Evolutionary conservation across 257 asterid genomes (phyloP), one percentile per base, ranked within the genome.

Genomic region (Plectranthus barbatus): DNA sequence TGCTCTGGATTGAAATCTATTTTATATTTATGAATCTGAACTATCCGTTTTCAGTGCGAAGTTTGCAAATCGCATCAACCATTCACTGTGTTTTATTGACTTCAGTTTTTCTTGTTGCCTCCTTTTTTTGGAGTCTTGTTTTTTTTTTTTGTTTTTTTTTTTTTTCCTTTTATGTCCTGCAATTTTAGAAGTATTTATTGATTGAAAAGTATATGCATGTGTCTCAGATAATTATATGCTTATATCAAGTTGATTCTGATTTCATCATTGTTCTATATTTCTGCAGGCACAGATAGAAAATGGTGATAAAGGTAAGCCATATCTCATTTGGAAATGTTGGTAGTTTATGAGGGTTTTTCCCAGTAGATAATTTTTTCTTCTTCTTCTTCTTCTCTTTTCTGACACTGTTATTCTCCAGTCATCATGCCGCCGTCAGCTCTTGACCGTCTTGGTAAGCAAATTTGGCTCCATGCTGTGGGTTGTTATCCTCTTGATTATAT

Each of bases 351-450:
- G 61, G 20, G 7, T 50, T 68, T 48, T 9, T 5, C 21, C 36
- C 42, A 47, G n/a, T 60, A 26, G 24, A 41, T 47, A 19, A 34
- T 24, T 1, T 68, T 74, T 81, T 26, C 72, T 49, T 33, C 45
- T 26, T 26, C 31, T 83, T 44, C 74, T 56, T 26, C 60, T 67
- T 20, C 59, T 26, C 60, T 67, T 20, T 50, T 44, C 29, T 50
- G 18, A 18, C 34, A 15, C 13, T 55, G 12, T 73, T 34, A 41
- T 64, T 33, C 50, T 39, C 49, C 88, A 93, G 99, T 93, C 76
- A 93, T 93, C 77, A 93, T 90, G 99, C 99, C 99, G 34, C 96
- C 99, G 18, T 93, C 99, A 46, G 97, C 99, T 47, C 96, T 93
- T 52, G 95, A 93, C 44, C 97, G 92, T 57, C 97, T 93, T 42